Evolutionary conservation across 805 yeast genomes (phyloP), one percentile per base, ranked within the genome.

Genomic region (Candida sonorensis): DNA sequence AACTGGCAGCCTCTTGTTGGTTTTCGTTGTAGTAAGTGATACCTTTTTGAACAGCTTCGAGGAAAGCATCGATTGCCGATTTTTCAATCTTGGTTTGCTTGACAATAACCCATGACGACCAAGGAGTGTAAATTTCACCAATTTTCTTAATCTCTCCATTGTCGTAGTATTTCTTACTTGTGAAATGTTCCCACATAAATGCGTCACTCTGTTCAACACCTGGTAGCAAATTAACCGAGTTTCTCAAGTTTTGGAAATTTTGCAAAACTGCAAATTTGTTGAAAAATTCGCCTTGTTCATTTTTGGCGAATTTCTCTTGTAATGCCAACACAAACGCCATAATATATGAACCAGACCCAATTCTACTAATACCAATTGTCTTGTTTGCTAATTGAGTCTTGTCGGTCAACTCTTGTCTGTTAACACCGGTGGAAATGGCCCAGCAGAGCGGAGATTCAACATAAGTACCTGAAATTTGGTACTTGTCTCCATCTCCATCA

Each of bases 141-240:
- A 87, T 77, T 44, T 72, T 65, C 59, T 81, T 84, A 59, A 88
- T 78, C 47, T 86, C 96, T 14, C 74, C 70, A 34, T 61, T 69
- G 49, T 84, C 95, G 55, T 82, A 85, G 61, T 83, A 87, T 53
- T 74, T 75, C 52, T 87, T 87, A 21, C 88, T 76, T 1, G 97
- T 87, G 64, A 87, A 87, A 57, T 82, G 72, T 51, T 87, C 97
- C 97, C 97, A 87, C 95, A 88, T 82, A 57, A 87, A 87, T 2
- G 90, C 94, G 51, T 87, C 96, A 22, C 79, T 66, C 14, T 66
- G 53, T 19, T 55, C 57, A 15, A 68, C 64, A 3, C 53, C 62
- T 10, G 57, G 66, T 38, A 57, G 60, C 44, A 61, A 59, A 57
- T 85, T 85, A 23, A 87, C 97, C 2, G 87, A 77, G 41, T 75